These are phyloP conservation scores for Hypoxylon fragiforme DNA, from an alignment of 495 filamentous ascomycete genomes.

Conservation along the genomic window DNA sequence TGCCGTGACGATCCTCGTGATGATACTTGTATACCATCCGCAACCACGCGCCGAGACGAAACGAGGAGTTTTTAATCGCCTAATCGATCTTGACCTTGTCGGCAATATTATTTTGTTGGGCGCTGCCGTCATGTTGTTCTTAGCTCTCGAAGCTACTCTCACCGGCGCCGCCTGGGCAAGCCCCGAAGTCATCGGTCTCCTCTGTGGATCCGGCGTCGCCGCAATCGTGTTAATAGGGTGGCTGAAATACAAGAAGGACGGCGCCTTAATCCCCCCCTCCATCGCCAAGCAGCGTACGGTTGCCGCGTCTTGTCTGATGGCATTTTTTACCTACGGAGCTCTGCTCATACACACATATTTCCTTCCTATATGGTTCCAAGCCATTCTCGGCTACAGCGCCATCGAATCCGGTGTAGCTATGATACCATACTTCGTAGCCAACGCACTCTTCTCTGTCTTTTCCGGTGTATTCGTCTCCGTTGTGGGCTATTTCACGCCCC, in stretches of 20 bases:
- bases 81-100: conserved; percentile 62
- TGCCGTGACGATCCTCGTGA: conserved; percentile 61
- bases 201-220: conserved; percentile 38
- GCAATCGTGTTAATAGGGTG: conserved; percentile 59
- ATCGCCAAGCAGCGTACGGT: conserved; percentile 68
- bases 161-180: conserved; percentile 61
- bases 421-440: conserved; percentile 64
- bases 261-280: conserved; percentile 68
- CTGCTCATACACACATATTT: conserved; percentile 67
- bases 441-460: conserved; percentile 61
- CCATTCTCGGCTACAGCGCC: conserved; percentile 68
- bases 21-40: conserved; percentile 62
- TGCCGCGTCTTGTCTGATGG: conserved; percentile 54
- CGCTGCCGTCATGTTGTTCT: conserved; percentile 62
- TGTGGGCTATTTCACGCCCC: conserved; percentile 69
- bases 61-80: conserved; percentile 16
- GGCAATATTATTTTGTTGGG: conserved; percentile 66
- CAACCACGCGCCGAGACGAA: conserved; percentile 29
- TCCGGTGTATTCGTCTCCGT: conserved; percentile 51
- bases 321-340: conserved; percentile 55
- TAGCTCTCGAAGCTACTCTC: conserved; percentile 76
- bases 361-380: conserved; percentile 83
- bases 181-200: conserved; percentile 63
- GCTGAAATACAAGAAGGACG: conserved; percentile 54
- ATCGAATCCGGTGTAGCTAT: conserved; percentile 68